Evolutionary conservation across 768 basidiomycete genomes (phyloP).

Genomic region (Mycena floridula): DNA sequence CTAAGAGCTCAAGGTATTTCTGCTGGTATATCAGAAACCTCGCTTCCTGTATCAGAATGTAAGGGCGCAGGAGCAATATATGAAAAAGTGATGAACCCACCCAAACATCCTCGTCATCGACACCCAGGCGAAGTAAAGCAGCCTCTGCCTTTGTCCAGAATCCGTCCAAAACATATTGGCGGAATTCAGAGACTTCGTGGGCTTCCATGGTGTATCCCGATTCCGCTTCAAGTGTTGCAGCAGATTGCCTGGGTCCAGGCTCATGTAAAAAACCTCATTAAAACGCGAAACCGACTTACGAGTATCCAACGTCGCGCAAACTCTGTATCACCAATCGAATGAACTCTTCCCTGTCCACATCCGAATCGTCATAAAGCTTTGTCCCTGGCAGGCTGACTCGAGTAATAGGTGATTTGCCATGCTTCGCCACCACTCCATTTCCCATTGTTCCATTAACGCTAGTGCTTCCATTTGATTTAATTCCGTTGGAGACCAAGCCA

Average conservation of each 20-base stretch:
- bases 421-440: slow-evolving; percentile 45
- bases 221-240: slow-evolving; percentile 84
- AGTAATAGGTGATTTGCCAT: slow-evolving; percentile 42
- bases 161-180: slow-evolving; percentile 73
- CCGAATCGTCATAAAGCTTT: slow-evolving; percentile 71
- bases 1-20: slow-evolving; percentile 92
- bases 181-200: slow-evolving; percentile 70
- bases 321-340: slow-evolving; percentile 86
- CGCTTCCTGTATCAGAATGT: slow-evolving; percentile 53
- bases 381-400: slow-evolving; percentile 68
- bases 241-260: slow-evolving; percentile 63
- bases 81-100: slow-evolving; percentile 34
- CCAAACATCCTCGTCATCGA: slow-evolving; percentile 64
- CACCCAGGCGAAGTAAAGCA: slow-evolving; percentile 61
- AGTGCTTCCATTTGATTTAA: slow-evolving; percentile 18
- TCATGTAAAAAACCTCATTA: background rate
- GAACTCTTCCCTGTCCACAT: slow-evolving; percentile 85
- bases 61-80: slow-evolving; percentile 4
- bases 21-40: slow-evolving; percentile 88
- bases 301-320: slow-evolving; percentile 80
- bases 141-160: slow-evolving; percentile 76
- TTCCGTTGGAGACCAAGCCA: slow-evolving; percentile 29
- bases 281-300: slow-evolving; percentile 32
- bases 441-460: slow-evolving; percentile 19
- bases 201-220: slow-evolving; percentile 87